phyloP scores from a whole-genome alignment of 148 eudicot genomes.

The Dysphania ambrosioides region DNA sequence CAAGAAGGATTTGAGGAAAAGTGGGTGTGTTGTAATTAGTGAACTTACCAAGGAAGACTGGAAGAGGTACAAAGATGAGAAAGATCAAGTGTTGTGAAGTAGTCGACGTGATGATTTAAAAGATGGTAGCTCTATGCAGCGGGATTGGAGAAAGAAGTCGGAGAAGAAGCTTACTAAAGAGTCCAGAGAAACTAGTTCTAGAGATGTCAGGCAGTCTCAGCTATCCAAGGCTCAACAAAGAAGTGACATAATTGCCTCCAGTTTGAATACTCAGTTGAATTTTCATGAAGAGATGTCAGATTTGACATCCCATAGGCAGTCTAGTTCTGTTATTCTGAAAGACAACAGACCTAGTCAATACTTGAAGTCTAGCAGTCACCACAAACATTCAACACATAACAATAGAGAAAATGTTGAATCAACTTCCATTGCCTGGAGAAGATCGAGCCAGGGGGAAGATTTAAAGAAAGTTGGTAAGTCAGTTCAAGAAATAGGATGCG shows the following conservation, averaged over 20 bases:
- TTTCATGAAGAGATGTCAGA: conserved; percentile 22
- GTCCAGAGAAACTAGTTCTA: conserved; percentile 32
- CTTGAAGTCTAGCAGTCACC: conserved; percentile 31
- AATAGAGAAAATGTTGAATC: conserved; percentile 25
- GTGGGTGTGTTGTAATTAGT: conserved; percentile 31
- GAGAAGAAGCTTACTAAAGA: conserved; percentile 72
- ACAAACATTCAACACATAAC: conserved; percentile 33
- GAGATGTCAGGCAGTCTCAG: conserved; percentile 25
- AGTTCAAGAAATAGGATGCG: conserved; percentile 34
- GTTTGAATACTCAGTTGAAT: conserved; percentile 31
- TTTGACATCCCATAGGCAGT: conserved; percentile 30
- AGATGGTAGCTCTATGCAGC: conserved; percentile 36
- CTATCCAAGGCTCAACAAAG: conserved; percentile 27
- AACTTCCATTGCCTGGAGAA: conserved; percentile 28
- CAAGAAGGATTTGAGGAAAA: conserved; percentile 33
- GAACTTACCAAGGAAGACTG: conserved; percentile 32
- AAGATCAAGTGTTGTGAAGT: conserved; percentile 23
- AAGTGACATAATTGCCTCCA: conserved; percentile 31
- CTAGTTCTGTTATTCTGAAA: conserved; percentile 25
- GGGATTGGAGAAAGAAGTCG: conserved; percentile 67
- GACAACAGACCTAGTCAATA: conserved; percentile 20
- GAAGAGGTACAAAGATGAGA: conserved; percentile 27
- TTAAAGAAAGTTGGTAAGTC: conserved; percentile 20
- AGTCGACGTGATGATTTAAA: conserved; percentile 20
- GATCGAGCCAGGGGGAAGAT: conserved; percentile 25